phyloP scores from a whole-genome alignment of 176 grass and related monocot genomes.

The Carex kokanica region DNA sequence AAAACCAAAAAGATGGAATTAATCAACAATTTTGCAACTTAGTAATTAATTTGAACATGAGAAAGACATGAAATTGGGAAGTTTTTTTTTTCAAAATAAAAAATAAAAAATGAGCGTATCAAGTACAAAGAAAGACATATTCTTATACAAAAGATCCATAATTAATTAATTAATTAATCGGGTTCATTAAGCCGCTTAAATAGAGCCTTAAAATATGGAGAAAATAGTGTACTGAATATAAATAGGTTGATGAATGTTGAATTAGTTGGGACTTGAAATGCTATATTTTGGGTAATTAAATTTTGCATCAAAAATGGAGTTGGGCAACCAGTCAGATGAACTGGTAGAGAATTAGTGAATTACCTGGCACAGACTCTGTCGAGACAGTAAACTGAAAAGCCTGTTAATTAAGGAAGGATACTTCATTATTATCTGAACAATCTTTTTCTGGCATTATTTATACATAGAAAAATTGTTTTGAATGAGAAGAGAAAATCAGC shows the following conservation, averaged over 20 bases:
- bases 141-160: too few species aligned
- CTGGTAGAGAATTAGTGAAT: neutral
- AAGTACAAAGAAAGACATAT: neutral
- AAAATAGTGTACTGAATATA: too few species aligned
- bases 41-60: neutral
- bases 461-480: neutral
- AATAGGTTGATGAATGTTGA: neutral
- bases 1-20: neutral
- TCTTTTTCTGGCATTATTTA: neutral
- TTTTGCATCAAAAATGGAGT: neutral
- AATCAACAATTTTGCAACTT: neutral
- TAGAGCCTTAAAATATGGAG: too few species aligned
- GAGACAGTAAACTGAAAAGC: conserved; percentile 31
- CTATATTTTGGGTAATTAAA: neutral
- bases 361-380: conserved; percentile 45
- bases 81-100: neutral
- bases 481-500: neutral
- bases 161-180: too few species aligned
- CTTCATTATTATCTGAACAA: neutral
- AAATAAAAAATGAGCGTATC: neutral
- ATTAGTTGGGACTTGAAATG: neutral
- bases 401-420: conserved; percentile 29
- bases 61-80: neutral
- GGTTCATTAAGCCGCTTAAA: too few species aligned
- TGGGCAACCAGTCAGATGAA: neutral